These are phyloP conservation scores for Acacia crassicarpa DNA, from an alignment of 306 rosid genomes.

Conservation along the genomic window DNA sequence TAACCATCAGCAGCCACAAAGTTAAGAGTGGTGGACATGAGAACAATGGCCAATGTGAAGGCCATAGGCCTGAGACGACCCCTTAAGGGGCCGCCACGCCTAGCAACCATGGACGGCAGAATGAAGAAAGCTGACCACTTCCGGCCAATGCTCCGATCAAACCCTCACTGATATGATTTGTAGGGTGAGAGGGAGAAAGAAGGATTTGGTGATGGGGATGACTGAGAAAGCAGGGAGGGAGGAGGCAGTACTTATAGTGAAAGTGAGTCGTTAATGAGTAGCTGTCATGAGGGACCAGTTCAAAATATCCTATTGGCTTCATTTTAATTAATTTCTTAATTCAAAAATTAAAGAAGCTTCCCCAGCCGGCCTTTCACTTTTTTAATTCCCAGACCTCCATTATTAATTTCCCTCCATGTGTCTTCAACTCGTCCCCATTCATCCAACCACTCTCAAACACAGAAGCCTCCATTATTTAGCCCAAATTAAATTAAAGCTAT, in stretches of 20 bases:
- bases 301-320: constrained; percentile 35
- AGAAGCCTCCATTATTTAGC: constrained; percentile 4
- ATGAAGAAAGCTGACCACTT: constrained; percentile 15
- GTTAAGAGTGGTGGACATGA: constrained; percentile 57
- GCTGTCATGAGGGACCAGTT: constrained; percentile 67
- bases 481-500: not conserved
- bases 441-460: constrained; percentile 37
- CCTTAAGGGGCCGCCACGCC: constrained; percentile 65
- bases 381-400: constrained; percentile 2
- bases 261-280: constrained; percentile 56
- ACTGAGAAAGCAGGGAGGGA: constrained; percentile 39
- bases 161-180: constrained; percentile 24
- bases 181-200: not conserved
- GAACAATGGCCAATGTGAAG: constrained; percentile 56
- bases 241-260: constrained; percentile 46
- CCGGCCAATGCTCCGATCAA: constrained; percentile 38
- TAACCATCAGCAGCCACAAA: constrained; percentile 75
- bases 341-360: constrained; percentile 11
- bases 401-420: constrained; percentile 29
- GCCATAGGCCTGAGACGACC: constrained; percentile 77
- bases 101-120: constrained; percentile 46
- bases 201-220: constrained; percentile 22
- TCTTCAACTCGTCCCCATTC: constrained; percentile 26
- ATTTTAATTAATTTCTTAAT: constrained; percentile 29
- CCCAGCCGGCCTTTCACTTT: constrained; percentile 54